Conservation (phyloP, 2,329 filamentous ascomycete species). For the Aspergillus niger region DNA sequence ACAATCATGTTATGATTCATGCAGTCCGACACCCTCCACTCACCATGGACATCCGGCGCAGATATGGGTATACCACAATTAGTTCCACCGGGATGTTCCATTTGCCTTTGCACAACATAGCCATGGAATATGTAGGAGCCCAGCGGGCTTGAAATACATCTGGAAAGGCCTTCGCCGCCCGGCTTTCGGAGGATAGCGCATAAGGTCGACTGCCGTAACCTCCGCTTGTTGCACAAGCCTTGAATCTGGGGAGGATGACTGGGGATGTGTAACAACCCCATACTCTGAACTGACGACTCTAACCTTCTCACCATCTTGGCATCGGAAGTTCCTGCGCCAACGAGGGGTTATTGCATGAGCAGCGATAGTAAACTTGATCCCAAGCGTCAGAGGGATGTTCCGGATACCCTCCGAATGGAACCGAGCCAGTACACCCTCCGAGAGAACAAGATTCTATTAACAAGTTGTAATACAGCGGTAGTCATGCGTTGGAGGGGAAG, state of each 20-base stretch:
- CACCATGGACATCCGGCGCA: no score
- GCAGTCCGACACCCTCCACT: no score
- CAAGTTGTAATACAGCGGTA: background rate
- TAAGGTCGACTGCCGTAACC: background rate
- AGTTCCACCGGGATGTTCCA: no score
- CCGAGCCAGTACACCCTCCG: no score
- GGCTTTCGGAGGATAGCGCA: background rate
- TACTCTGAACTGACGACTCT: background rate
- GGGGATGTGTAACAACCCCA: background rate
- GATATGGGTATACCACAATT: no score
- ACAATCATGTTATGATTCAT: no score
- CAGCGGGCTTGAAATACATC: background rate
- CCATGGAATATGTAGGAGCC: no score
- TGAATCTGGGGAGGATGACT: background rate
- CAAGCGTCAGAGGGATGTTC: accelerated
- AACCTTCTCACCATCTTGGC: background rate
- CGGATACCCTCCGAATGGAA: background rate
- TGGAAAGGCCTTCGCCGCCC: background rate
- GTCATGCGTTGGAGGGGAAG: background rate
- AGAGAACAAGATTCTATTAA: background rate
- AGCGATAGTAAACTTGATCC: background rate
- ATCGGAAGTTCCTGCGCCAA: background rate
- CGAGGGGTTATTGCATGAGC: background rate
- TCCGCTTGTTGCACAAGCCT: background rate
- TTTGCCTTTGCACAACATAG: no score